phyloP scores from a whole-genome alignment of 345 rosid species.

The Sisymbrium altissimum region DNA sequence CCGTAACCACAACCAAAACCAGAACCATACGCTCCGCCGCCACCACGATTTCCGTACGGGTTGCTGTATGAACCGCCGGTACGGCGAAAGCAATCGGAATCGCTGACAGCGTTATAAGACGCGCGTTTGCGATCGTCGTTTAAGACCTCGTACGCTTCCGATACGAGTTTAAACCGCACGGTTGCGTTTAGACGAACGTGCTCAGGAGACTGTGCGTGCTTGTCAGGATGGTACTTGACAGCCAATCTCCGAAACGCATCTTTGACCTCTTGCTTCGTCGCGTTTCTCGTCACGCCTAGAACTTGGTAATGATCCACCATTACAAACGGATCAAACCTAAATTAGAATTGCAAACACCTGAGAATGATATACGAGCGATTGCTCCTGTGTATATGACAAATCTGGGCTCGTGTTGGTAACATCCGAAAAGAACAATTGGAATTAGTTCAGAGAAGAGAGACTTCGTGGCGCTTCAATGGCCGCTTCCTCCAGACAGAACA shows the following conservation, averaged over 20 bases:
- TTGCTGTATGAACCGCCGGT: constrained; percentile 23
- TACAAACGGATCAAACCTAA: constrained; percentile 9
- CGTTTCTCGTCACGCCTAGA: constrained; percentile 55
- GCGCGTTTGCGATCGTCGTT: constrained; percentile 64
- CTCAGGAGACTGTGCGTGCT: constrained; percentile 65
- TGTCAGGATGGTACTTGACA: constrained; percentile 73
- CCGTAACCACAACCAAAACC: background rate
- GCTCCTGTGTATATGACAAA: background rate
- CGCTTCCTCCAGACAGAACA: constrained; percentile 19
- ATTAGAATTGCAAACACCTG: constrained; percentile 2
- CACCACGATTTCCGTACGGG: constrained; percentile 8
- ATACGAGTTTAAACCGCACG: constrained; percentile 66
- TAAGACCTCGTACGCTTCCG: constrained; percentile 68
- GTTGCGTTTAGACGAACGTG: constrained; percentile 51
- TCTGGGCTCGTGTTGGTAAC: background rate
- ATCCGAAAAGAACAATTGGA: too few relatives aligned
- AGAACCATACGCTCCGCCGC: constrained; percentile 15
- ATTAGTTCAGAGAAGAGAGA: background rate
- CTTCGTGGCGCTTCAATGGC: constrained; percentile 37
- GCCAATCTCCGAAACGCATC: constrained; percentile 78
- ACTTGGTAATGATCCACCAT: constrained; percentile 76
- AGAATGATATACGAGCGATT: background rate
- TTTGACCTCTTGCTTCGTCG: constrained; percentile 73
- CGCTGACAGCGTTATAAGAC: constrained; percentile 43
- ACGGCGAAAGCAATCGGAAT: constrained; percentile 30